Evolutionary conservation across 2,329 filamentous ascomycete species (phyloP).

Genomic region (Shiraia bambusicola): DNA sequence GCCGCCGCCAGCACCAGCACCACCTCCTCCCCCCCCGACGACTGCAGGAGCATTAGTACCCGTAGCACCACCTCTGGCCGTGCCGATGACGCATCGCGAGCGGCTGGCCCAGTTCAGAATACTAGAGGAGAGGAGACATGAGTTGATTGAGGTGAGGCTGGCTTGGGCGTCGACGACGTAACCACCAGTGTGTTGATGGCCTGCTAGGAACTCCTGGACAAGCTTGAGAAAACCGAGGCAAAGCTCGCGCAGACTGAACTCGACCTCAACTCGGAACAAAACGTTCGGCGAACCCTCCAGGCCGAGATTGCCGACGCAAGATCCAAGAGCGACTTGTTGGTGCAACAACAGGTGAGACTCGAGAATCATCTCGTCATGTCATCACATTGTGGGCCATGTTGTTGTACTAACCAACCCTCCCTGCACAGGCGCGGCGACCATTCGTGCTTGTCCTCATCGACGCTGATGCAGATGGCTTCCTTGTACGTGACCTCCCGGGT

Average conservation of each 20-base stretch:
- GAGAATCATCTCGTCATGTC: too few relatives aligned
- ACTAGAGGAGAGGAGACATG: conserved; percentile 40
- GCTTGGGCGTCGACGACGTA: too few relatives aligned
- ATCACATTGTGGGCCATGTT: too few relatives aligned
- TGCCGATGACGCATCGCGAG: conserved; percentile 34
- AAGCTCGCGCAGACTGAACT: conserved; percentile 40
- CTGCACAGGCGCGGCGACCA: conserved; percentile 37
- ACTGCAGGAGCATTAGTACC: conserved; percentile 10
- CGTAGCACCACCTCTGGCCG: conserved; percentile 11
- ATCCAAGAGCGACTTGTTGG: conserved; percentile 32
- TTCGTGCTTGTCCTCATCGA: conserved; percentile 43
- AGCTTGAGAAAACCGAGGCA: conserved; percentile 41
- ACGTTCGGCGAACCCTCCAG: conserved; percentile 40
- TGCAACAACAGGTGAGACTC: conserved; percentile 31
- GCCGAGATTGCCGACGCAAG: conserved; percentile 37
- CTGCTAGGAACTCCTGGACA: conserved; percentile 39
- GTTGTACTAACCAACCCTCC: too few relatives aligned
- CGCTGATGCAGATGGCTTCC: conserved; percentile 41
- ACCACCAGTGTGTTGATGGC: neutral
- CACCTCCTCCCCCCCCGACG: conserved; percentile 12
- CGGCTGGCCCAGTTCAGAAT: conserved; percentile 41
- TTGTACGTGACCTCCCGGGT: conserved; percentile 30
- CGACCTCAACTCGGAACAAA: conserved; percentile 42
- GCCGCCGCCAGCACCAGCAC: conserved; percentile 8
- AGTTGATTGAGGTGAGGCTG: conserved; percentile 38